A percentile compares a stretch with the other conserved stretches of the same genome.
Conservation (phyloP, 1,284 basidiomycete genomes). For the Ceratobasidium papillatum region DNA sequence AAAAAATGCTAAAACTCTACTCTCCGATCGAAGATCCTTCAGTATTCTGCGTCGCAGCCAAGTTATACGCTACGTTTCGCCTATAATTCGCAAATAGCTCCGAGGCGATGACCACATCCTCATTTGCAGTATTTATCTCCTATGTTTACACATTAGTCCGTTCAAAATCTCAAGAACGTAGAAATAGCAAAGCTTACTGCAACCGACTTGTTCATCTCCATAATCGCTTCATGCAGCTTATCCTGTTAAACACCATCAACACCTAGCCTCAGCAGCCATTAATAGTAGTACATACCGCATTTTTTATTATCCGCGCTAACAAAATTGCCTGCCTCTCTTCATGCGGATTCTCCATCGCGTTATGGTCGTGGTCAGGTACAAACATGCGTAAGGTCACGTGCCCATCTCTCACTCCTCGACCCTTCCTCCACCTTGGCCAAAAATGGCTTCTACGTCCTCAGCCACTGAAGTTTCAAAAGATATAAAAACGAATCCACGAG, state of each 20-base stretch:
- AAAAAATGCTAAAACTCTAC: too few relatives aligned
- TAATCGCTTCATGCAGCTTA: slow-evolving; percentile 79
- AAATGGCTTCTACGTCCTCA: slow-evolving; percentile 25
- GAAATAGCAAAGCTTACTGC: slow-evolving; percentile 60
- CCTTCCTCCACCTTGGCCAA: not conserved
- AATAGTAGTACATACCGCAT: slow-evolving; percentile 67
- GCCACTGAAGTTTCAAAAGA: slow-evolving; percentile 25
- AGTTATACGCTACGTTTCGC: slow-evolving; percentile 86
- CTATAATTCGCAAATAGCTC: slow-evolving; percentile 82
- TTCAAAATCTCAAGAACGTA: too few relatives aligned
- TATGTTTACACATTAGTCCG: slow-evolving; percentile 49
- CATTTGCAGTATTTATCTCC: slow-evolving; percentile 77
- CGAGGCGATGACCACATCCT: slow-evolving; percentile 75
- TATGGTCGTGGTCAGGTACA: not conserved
- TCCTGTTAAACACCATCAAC: slow-evolving; percentile 58
- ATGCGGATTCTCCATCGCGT: slow-evolving; percentile 86
- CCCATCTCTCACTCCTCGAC: not conserved
- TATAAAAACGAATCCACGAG: slow-evolving; percentile 80
- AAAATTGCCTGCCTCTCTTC: slow-evolving; percentile 90
- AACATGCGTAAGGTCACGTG: not conserved
- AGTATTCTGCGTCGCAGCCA: slow-evolving; percentile 62
- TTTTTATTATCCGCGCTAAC: slow-evolving; percentile 89
- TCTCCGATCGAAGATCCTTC: not conserved
- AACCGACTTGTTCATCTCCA: slow-evolving; percentile 82
- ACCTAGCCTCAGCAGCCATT: slow-evolving; percentile 33